phyloP scores from a whole-genome alignment of 2,329 filamentous ascomycete species.

The Aspergillus luchuensis region DNA sequence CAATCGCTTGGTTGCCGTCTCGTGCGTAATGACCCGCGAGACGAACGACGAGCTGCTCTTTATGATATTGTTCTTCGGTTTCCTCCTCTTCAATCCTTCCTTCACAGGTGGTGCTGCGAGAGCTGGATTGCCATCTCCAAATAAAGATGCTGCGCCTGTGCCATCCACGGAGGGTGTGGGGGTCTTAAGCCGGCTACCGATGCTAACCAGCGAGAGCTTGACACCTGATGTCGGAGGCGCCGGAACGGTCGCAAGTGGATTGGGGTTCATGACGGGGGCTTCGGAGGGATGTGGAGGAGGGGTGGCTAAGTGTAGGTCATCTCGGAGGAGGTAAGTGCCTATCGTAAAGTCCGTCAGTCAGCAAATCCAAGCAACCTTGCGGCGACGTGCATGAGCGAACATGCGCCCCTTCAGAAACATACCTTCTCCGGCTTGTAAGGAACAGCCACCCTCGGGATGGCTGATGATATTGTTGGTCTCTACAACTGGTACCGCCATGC shows the following conservation, averaged over 20 bases:
- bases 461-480: slow-evolving; percentile 91
- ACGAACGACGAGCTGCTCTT: slow-evolving; percentile 99
- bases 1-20: slow-evolving; percentile 74
- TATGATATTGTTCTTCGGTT: slow-evolving; percentile 96
- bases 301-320: slow-evolving; percentile 88
- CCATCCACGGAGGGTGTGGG: slow-evolving; percentile 51
- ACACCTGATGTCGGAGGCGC: slow-evolving; percentile 83
- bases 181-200: slow-evolving; percentile 61
- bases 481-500: slow-evolving; percentile 71
- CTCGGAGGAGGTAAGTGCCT: slow-evolving; percentile 89
- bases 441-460: slow-evolving; percentile 80
- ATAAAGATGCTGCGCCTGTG: slow-evolving; percentile 61
- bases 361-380: neutral
- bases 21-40: slow-evolving; percentile 91
- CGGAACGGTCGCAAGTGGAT: slow-evolving; percentile 83
- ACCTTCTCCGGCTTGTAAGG: slow-evolving; percentile 94
- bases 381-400: neutral
- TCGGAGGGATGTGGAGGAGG: slow-evolving; percentile 95
- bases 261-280: slow-evolving; percentile 80
- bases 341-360: slow-evolving; percentile 24
- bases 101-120: slow-evolving; percentile 67
- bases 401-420: slow-evolving; percentile 23
- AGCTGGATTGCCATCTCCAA: slow-evolving; percentile 82
- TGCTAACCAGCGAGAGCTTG: slow-evolving; percentile 74
- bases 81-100: slow-evolving; percentile 71